Base-by-base conservation (phyloP, 768 basidiomycete genomes). In the Obba rivulosa region DNA sequence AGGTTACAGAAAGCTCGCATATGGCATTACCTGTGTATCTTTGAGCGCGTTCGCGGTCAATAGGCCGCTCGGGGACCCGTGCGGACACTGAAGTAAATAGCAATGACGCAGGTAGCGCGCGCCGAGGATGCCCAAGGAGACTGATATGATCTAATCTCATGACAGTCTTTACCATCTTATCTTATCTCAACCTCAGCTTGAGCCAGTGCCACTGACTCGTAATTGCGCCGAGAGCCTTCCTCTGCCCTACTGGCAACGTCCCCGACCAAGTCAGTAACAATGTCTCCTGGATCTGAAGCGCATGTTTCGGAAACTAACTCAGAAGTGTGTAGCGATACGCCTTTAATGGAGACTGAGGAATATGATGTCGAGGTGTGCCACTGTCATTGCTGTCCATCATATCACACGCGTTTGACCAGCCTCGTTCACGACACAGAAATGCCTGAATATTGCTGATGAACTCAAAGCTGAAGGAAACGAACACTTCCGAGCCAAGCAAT, bases 401-500 rank as follows among this genome's bases (percentile, higher is more conserved):
- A 20, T 14, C 39, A 34, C 24, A 46, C 45, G 28, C 21, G 23
- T 34, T 22, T 16, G 9, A 43, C 22, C 14, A 13, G 23, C 25
- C 46, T 40, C 34, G 43, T 48, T 47, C 18, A 31, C n/a, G 13
- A 31, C 13, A 13, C 28, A 83, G 80, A 65, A 68, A 49, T 63
- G 56, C 43, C 66, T 87, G 13, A 59, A 53, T 24, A 67, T 71
- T 52, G 85, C 85, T 14, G 76, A 78, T 22, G 75, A 77, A 41
- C 66, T 85, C 45, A 96, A 94, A 65, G 65, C 68, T 8, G 77
- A 85, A 59, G 93, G 92, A 16, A 95, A 92, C 53, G 75, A 76
- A 3, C 68, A 72, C 52, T 95, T 92, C 66, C 81, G 80, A 41
- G 66, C 76, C 17, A 66, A 74, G 34, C 67, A 73, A 52, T 90